phyloP scores from a whole-genome alignment of 2,329 filamentous ascomycete genomes.

The Trichophyton simii region DNA sequence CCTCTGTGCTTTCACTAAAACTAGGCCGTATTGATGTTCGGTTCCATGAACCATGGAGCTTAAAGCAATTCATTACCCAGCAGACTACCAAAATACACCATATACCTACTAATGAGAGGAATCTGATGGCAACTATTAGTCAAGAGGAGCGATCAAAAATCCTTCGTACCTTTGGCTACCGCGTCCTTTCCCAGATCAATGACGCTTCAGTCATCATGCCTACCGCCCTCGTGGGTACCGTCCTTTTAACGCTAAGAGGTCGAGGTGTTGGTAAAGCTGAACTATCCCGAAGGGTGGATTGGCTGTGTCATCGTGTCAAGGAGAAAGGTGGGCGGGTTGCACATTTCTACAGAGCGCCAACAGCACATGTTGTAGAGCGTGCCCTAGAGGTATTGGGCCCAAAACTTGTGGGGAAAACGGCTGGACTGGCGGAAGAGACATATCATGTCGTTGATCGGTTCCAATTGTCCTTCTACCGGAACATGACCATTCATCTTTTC shows the following conservation, averaged over 20 bases:
- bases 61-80: slow-evolving; percentile 66
- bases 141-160: slow-evolving; percentile 55
- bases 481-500: slow-evolving; percentile 98
- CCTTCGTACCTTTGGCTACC: slow-evolving; percentile 77
- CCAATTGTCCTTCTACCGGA: slow-evolving; percentile 94
- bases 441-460: slow-evolving; percentile 93
- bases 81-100: slow-evolving; percentile 52
- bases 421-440: slow-evolving; percentile 74
- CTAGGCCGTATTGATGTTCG: slow-evolving; percentile 87
- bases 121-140: slow-evolving; percentile 30
- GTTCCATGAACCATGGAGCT: slow-evolving; percentile 92
- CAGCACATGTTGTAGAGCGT: slow-evolving; percentile 71
- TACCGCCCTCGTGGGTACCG: slow-evolving; percentile 86
- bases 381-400: slow-evolving; percentile 85
- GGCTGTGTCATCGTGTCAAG: slow-evolving; percentile 69
- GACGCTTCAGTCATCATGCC: slow-evolving; percentile 96
- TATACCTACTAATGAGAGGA: slow-evolving; percentile 20
- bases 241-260: slow-evolving; percentile 78
- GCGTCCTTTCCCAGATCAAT: slow-evolving; percentile 88
- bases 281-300: slow-evolving; percentile 73
- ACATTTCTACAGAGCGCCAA: slow-evolving; percentile 72
- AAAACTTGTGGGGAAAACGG: slow-evolving; percentile 68
- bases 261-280: slow-evolving; percentile 83
- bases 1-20: slow-evolving; percentile 75
- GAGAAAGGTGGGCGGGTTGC: slow-evolving; percentile 85